Evolutionary conservation across 352 stramenopile genomes (phyloP).

Genomic region (Phytophthora multivora): DNA sequence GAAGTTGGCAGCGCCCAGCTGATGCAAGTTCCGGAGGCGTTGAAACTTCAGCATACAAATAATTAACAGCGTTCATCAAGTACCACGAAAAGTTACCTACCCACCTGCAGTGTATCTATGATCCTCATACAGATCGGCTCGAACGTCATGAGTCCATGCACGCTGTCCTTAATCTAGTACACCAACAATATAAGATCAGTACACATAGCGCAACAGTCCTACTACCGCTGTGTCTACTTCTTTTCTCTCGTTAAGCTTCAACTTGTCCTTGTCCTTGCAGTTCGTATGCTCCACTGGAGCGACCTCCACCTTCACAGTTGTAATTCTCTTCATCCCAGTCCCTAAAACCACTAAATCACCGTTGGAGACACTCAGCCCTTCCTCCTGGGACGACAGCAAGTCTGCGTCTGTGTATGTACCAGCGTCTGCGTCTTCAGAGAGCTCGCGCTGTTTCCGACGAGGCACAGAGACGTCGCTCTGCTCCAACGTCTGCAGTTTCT

Average conservation of each 20-base stretch:
- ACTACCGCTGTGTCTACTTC: slow-evolving; percentile 30
- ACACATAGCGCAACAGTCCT: background rate
- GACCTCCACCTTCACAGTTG: background rate
- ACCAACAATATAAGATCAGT: background rate
- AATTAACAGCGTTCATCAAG: background rate
- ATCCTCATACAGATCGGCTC: slow-evolving; percentile 84
- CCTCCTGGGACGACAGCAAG: slow-evolving; percentile 63
- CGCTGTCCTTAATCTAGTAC: slow-evolving; percentile 79
- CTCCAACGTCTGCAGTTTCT: slow-evolving; percentile 24
- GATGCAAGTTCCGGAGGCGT: slow-evolving; percentile 93
- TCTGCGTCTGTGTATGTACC: slow-evolving; percentile 65
- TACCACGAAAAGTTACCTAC: slow-evolving; percentile 9
- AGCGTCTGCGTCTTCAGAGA: slow-evolving; percentile 21
- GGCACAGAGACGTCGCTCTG: background rate
- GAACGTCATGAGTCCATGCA: slow-evolving; percentile 78
- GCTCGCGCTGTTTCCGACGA: slow-evolving; percentile 15
- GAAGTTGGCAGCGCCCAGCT: slow-evolving; percentile 90
- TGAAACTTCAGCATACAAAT: slow-evolving; percentile 80
- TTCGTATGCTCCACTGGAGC: background rate
- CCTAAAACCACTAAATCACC: slow-evolving; percentile 14
- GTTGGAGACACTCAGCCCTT: slow-evolving; percentile 14
- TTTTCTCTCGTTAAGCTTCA: slow-evolving; percentile 54
- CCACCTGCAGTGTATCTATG: slow-evolving; percentile 79
- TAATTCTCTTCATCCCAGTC: background rate
- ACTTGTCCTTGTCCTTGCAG: background rate